Base-by-base conservation (phyloP, 2,329 filamentous ascomycete species). In the Ascochyta lentis region DNA sequence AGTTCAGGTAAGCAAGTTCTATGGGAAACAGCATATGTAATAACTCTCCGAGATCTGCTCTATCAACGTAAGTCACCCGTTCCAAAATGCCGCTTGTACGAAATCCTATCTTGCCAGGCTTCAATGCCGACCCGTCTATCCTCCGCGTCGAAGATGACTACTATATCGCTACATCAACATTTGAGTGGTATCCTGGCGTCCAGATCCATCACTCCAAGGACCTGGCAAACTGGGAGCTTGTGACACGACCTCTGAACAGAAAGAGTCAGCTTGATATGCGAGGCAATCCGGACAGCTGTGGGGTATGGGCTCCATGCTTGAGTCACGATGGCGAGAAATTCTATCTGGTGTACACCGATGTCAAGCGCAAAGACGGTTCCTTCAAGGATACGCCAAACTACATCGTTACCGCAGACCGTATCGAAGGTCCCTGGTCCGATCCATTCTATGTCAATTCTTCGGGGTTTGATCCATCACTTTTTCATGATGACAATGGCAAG, bases 381-480 rank as follows among this genome's bases (percentile, higher is more conserved):
- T 87, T 86, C 79, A 87, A 86, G 68, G 85, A 87, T 63, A 80
- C 83, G 1, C 85, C 83, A 60, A 88, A 87, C 44, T 88, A 87
- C 66, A 86, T 88, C 54, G 81, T 88, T 49, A 82, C 79, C 12
- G 65, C 71, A 10, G 63, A 68, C 0, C 62, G 74, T 5, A 83
- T 87, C 49, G 79, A 83, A 34, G 86, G 85, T 0, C 84, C 85
- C 0, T 88, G 86, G 86, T 85, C 83, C 0, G 85, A 88, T 45
- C 84, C 85, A 0, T 68, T 84, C 6, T 84, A 84, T 63, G 77
- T 80, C 66, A 87, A 87, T 66, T 84, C 83, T 0, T 86, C 83
- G 0, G 85, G 85, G 1, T 88, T 88, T 62, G 86, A 89, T 63
- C 85, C 86, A 3, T 70, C 66, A 1, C 49, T 75, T 6, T 75